Conservation (phyloP, 2,329 filamentous ascomycete genomes). For the Fusarium neocosmosporiellum region DNA sequence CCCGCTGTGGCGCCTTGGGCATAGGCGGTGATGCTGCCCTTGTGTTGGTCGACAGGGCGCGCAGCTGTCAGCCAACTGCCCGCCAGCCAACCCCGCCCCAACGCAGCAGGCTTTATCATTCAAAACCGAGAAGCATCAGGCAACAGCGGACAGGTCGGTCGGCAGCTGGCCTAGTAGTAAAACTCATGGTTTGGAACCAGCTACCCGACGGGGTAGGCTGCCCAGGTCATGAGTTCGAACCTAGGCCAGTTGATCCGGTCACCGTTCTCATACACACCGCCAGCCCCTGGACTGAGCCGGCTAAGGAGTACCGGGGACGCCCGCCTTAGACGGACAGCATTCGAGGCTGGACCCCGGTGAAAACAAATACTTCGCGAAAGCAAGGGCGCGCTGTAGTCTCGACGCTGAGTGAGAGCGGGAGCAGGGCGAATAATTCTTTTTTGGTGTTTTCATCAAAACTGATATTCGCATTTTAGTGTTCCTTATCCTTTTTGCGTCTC, state of each 20-base stretch:
- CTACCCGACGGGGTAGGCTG: constrained; percentile 5
- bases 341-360: constrained; percentile 37
- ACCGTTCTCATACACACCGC: constrained; percentile 37
- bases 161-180: constrained; percentile 6
- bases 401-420: constrained; percentile 29
- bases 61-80: constrained; percentile 12
- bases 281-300: constrained; percentile 31
- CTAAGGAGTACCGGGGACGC: constrained; percentile 9
- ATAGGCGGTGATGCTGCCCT: constrained; percentile 6
- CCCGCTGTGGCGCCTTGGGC: not conserved
- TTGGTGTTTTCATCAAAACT: not conserved
- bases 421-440: constrained; percentile 22
- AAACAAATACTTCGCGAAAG: constrained; percentile 47
- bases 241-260: not conserved
- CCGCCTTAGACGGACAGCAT: constrained; percentile 1
- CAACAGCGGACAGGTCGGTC: constrained; percentile 20
- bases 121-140: not conserved
- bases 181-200: not conserved
- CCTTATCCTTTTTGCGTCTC: not conserved
- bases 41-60: not conserved
- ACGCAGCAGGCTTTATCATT: constrained; percentile 12
- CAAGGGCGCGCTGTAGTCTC: constrained; percentile 43
- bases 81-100: not conserved
- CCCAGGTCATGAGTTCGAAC: constrained; percentile 11
- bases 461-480: not conserved